These are phyloP conservation scores for Hypoxylon lienhwacheense DNA, from an alignment of 495 filamentous ascomycete species.

Conservation along the genomic window DNA sequence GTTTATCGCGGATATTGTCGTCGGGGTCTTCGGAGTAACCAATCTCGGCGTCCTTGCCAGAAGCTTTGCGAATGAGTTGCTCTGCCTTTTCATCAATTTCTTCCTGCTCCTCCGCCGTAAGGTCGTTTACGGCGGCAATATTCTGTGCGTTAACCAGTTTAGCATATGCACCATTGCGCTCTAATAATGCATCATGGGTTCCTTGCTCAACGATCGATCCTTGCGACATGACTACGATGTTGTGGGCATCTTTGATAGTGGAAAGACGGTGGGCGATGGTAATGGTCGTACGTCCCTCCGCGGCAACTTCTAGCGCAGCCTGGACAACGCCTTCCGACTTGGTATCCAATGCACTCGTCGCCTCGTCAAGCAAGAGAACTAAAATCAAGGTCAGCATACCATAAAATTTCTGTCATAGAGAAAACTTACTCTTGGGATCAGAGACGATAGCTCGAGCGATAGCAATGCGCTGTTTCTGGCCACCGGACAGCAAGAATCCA, in stretches of 20 bases:
- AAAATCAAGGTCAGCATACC: conserved; percentile 19
- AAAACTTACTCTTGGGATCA: conserved; percentile 69
- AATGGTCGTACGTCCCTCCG: conserved; percentile 91
- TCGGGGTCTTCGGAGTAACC: conserved; percentile 57
- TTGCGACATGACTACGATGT: conserved; percentile 89
- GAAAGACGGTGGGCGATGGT: conserved; percentile 93
- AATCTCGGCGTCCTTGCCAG: conserved; percentile 37
- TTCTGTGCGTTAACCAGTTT: conserved; percentile 79
- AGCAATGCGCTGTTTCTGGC: conserved; percentile 92
- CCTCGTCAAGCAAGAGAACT: conserved; percentile 89
- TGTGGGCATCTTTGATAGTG: conserved; percentile 90
- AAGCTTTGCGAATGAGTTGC: conserved; percentile 51
- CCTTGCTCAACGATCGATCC: conserved; percentile 90
- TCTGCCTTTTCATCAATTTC: conserved; percentile 49
- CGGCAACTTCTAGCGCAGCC: conserved; percentile 83
- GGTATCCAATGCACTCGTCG: conserved; percentile 92
- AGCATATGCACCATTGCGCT: conserved; percentile 64
- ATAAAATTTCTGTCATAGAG: background rate
- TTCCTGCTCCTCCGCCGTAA: conserved; percentile 51
- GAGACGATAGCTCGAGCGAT: conserved; percentile 87
- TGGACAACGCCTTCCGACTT: conserved; percentile 95
- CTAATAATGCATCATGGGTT: conserved; percentile 71
- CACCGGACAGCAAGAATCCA: conserved; percentile 88
- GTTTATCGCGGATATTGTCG: conserved; percentile 58
- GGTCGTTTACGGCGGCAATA: conserved; percentile 67